Percentiles rank a stretch among this genome's conserved stretches.
Evolutionary conservation across 2,329 filamentous ascomycete genomes (phyloP).

Genomic region (Neospermospora avenae): DNA sequence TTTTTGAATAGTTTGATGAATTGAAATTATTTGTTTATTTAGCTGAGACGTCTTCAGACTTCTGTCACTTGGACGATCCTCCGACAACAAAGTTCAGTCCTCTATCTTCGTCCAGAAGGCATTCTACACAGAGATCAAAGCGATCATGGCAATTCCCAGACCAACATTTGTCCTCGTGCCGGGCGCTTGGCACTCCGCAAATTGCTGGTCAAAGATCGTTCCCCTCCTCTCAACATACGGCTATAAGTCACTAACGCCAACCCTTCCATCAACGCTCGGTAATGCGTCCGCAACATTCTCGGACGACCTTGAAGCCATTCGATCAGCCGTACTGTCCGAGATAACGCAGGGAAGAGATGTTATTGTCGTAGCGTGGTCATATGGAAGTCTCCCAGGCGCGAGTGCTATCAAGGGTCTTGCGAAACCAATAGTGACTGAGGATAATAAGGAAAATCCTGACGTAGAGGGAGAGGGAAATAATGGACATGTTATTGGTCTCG

Average conservation of each 20-base stretch:
- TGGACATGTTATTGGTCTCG: constrained; percentile 39
- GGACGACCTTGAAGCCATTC: constrained; percentile 39
- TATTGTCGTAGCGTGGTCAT: constrained; percentile 43
- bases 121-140: no score
- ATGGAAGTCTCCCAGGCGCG: constrained; percentile 39
- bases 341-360: constrained; percentile 38
- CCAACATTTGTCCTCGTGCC: constrained; percentile 45
- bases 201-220: constrained; percentile 37
- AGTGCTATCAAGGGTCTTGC: constrained; percentile 42
- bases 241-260: constrained; percentile 34
- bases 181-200: constrained; percentile 45
- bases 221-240: constrained; percentile 33
- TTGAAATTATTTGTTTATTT: background rate
- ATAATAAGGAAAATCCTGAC: constrained; percentile 9
- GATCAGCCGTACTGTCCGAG: constrained; percentile 34
- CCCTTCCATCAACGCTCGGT: constrained; percentile 37
- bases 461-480: constrained; percentile 3
- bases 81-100: background rate
- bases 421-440: constrained; percentile 13
- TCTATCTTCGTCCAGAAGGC: background rate
- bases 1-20: background rate
- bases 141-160: constrained; percentile 6
- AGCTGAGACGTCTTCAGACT: no score
- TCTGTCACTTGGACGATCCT: no score
- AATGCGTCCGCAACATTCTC: constrained; percentile 35